Conservation (phyloP, 1,284 basidiomycete genomes). For the Flammula alnicola region DNA sequence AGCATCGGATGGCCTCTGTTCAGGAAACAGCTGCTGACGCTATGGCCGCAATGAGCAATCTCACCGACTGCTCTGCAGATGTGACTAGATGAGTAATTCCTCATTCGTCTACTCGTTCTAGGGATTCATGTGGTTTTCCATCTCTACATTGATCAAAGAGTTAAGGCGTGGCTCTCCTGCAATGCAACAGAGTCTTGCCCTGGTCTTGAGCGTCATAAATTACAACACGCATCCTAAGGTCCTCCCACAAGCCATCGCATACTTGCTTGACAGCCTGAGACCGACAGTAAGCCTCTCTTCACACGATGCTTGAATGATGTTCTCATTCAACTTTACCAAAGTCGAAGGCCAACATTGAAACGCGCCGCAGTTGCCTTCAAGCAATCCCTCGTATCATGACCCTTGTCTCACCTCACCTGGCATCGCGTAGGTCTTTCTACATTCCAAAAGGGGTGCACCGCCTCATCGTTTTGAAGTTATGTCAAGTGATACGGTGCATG, state of each 20-base stretch:
- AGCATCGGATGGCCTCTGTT: constrained; percentile 65
- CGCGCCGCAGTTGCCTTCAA: constrained; percentile 71
- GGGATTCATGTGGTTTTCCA: constrained; percentile 15
- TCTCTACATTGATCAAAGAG: constrained; percentile 67
- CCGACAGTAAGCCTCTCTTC: constrained; percentile 48
- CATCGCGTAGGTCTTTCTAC: constrained; percentile 46
- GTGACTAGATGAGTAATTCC: constrained; percentile 71
- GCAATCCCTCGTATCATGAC: constrained; percentile 65
- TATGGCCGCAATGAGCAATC: constrained; percentile 66
- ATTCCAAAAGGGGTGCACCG: constrained; percentile 11
- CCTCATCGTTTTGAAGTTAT: constrained; percentile 46
- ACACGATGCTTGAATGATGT: constrained; percentile 22
- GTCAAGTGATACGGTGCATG: constrained; percentile 43
- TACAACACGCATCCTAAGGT: constrained; percentile 62
- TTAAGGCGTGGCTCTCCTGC: constrained; percentile 57
- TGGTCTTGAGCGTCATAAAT: constrained; percentile 74
- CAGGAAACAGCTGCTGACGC: constrained; percentile 78
- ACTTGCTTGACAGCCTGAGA: constrained; percentile 64
- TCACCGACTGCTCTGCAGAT: constrained; percentile 65
- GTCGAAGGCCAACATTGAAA: constrained; percentile 44
- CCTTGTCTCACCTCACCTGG: constrained; percentile 48
- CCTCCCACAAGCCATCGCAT: constrained; percentile 56
- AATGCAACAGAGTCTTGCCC: constrained; percentile 79
- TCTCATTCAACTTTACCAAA: constrained; percentile 37
- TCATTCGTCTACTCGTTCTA: constrained; percentile 1